These are phyloP conservation scores for Beauveria medogensis DNA, from an alignment of 2,329 filamentous ascomycete genomes.

Conservation along the genomic window DNA sequence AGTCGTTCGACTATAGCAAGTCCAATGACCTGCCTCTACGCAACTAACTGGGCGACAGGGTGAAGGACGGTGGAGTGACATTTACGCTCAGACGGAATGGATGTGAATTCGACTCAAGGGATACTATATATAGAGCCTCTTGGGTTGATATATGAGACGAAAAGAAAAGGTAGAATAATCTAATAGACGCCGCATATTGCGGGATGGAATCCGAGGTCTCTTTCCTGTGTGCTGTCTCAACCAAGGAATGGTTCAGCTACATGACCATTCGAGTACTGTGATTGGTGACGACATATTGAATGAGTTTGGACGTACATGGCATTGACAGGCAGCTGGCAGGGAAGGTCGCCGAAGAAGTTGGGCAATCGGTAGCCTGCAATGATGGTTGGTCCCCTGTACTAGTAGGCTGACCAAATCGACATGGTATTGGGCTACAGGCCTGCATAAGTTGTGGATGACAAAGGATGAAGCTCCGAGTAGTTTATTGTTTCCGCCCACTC, in stretches of 20 bases:
- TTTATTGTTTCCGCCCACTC: too few species aligned
- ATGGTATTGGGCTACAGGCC: neutral
- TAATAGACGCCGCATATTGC: neutral
- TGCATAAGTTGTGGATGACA: neutral
- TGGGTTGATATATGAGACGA: neutral
- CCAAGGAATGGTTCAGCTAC: neutral
- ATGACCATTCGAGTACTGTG: neutral
- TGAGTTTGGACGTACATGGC: too few species aligned
- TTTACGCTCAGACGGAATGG: slow-evolving; percentile 16
- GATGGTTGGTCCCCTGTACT: neutral
- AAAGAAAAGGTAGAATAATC: neutral
- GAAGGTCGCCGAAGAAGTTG: too few species aligned
- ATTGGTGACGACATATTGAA: neutral
- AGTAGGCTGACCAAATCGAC: neutral
- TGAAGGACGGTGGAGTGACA: neutral
- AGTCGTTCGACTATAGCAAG: slow-evolving; percentile 33
- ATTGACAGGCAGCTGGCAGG: neutral
- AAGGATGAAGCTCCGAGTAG: neutral
- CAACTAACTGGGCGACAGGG: slow-evolving; percentile 12
- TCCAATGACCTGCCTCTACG: slow-evolving; percentile 33
- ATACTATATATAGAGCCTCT: neutral
- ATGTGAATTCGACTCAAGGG: neutral
- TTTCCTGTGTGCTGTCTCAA: neutral
- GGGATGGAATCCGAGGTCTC: neutral
- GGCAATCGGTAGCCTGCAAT: neutral